These are phyloP conservation scores for Zea luxurians DNA, from an alignment of 176 grass and related monocot species.

Conservation along the genomic window DNA sequence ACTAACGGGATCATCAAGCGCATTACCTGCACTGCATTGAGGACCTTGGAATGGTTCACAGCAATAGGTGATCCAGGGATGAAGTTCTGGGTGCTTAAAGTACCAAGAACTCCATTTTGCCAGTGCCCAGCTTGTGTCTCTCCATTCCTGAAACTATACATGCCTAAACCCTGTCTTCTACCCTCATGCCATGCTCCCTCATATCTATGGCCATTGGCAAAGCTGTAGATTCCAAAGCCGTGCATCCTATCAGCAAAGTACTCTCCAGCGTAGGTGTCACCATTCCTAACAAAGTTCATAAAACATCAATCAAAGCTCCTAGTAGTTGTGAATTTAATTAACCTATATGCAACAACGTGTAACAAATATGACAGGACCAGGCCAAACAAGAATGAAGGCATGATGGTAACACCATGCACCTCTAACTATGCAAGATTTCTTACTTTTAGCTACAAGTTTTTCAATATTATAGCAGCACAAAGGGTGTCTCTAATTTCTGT, in stretches of 20 bases:
- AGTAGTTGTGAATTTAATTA: background rate
- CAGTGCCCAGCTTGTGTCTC: slow-evolving; percentile 98
- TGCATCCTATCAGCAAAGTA: slow-evolving; percentile 99
- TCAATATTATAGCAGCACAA: background rate
- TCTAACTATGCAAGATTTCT: background rate
- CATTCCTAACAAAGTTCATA: slow-evolving; percentile 64
- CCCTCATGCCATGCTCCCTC: slow-evolving; percentile 99
- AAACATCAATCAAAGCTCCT: slow-evolving; percentile 40
- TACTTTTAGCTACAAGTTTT: slow-evolving; percentile 2
- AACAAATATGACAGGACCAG: background rate
- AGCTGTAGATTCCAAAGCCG: slow-evolving; percentile 92
- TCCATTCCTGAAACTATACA: slow-evolving; percentile 97
- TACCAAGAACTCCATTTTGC: slow-evolving; percentile 84
- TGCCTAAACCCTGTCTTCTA: slow-evolving; percentile 89
- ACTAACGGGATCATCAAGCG: background rate
- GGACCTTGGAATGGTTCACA: slow-evolving; percentile 86
- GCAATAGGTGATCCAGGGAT: slow-evolving; percentile 72
- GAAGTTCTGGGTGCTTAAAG: slow-evolving; percentile 79
- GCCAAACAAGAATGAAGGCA: slow-evolving; percentile 14
- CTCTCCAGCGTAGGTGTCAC: slow-evolving; percentile 88
- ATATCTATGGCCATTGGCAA: slow-evolving; percentile 95
- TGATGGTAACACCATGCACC: slow-evolving; percentile 11
- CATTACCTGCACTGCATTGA: slow-evolving; percentile 91
- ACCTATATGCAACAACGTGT: background rate
- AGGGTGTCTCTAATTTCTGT: background rate